A percentile compares a stretch with the other conserved stretches of the same genome.
These are phyloP conservation scores for Colletotrichum destructivum DNA, from an alignment of 2,329 filamentous ascomycete genomes.

Conservation along the genomic window DNA sequence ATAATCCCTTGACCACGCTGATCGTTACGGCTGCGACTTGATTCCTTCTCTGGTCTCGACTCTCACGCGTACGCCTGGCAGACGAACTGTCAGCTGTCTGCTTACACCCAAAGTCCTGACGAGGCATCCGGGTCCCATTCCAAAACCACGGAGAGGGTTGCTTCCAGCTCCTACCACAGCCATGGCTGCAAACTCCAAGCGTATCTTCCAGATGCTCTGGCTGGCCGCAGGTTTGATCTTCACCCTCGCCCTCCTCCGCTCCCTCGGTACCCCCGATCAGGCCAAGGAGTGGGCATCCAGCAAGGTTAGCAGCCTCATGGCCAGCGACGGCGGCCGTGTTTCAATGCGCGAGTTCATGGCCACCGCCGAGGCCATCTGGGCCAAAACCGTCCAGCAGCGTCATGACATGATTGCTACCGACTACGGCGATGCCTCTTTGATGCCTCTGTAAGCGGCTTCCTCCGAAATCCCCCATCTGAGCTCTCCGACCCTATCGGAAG, in stretches of 20 bases:
- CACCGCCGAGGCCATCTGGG: slow-evolving; percentile 46
- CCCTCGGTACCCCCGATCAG: slow-evolving; percentile 42
- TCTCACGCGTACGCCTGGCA: background rate
- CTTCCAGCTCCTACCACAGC: background rate
- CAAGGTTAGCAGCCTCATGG: slow-evolving; percentile 38
- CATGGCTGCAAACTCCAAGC: slow-evolving; percentile 9
- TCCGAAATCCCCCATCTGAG: background rate
- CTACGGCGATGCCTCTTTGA: slow-evolving; percentile 45
- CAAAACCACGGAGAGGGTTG: no score
- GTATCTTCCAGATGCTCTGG: slow-evolving; percentile 45
- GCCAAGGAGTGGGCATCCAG: slow-evolving; percentile 47
- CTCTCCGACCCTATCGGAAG: background rate
- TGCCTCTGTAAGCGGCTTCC: slow-evolving; percentile 44
- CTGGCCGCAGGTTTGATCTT: slow-evolving; percentile 45
- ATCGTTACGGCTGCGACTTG: background rate
- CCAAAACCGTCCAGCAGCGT: slow-evolving; percentile 49
- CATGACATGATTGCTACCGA: slow-evolving; percentile 47
- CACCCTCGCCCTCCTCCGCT: slow-evolving; percentile 46
- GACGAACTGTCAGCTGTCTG: background rate
- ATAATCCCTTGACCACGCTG: background rate
- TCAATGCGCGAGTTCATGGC: slow-evolving; percentile 43
- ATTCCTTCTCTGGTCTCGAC: background rate
- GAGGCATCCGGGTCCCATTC: background rate
- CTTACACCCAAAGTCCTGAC: background rate
- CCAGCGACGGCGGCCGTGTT: slow-evolving; percentile 26